phyloP scores from a whole-genome alignment of 176 grass and related monocot genomes.

The Oryza brachyantha region DNA sequence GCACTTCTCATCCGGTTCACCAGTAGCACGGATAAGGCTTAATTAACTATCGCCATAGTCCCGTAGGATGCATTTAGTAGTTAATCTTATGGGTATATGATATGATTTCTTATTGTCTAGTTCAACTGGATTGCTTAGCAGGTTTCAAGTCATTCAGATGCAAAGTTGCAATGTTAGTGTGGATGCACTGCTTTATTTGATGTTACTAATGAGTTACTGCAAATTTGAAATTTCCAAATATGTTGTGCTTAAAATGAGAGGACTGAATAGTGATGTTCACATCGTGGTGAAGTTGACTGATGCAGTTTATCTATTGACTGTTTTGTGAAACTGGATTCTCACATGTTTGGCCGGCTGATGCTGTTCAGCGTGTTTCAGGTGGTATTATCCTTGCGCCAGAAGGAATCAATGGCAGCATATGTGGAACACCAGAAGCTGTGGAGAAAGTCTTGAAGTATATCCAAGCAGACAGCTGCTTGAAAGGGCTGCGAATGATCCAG shows the following conservation, averaged over 20 bases:
- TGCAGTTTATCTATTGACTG: background rate
- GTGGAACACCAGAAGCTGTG: constrained; percentile 67
- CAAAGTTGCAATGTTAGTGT: background rate
- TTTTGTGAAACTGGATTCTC: constrained; percentile 22
- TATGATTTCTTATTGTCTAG: background rate
- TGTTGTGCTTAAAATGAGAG: background rate
- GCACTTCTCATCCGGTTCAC: background rate
- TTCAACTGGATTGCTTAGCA: background rate
- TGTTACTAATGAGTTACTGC: background rate
- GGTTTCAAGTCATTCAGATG: background rate
- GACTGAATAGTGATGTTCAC: background rate
- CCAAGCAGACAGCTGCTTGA: constrained; percentile 69
- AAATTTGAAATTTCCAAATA: background rate
- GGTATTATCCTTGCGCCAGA: constrained; percentile 95
- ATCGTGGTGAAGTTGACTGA: background rate
- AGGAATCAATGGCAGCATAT: constrained; percentile 93
- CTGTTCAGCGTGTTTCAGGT: constrained; percentile 90
- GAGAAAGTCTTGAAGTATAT: constrained; percentile 76
- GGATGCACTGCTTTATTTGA: background rate
- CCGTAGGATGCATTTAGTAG: background rate
- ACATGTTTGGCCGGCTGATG: constrained; percentile 35
- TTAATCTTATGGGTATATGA: background rate
- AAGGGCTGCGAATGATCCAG: constrained; percentile 72
- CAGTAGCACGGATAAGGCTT: background rate
- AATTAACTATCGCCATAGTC: background rate